Conservation (phyloP, 495 filamentous ascomycete species). For the Rusavskia elegans region DNA sequence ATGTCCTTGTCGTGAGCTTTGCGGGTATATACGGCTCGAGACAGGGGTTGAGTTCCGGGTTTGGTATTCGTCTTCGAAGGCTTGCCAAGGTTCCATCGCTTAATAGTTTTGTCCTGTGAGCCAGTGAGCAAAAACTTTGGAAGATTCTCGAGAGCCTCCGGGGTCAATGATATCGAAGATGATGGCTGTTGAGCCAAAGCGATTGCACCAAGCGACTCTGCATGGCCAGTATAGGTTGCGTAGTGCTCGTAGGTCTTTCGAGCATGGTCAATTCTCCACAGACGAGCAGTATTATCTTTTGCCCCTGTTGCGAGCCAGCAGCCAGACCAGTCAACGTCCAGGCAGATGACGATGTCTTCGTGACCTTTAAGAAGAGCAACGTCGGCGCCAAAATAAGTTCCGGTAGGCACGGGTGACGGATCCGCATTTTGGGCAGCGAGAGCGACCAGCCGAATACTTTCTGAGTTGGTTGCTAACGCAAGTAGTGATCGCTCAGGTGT, state of each 20-base stretch:
- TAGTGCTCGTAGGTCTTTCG: conserved; percentile 61
- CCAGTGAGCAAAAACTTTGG: conserved; percentile 77
- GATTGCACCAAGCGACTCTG: conserved; percentile 89
- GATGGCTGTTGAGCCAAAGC: conserved; percentile 57
- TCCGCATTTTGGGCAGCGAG: conserved; percentile 26
- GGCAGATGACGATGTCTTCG: conserved; percentile 84
- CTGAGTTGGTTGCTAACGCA: conserved; percentile 87
- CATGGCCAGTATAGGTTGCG: conserved; percentile 73
- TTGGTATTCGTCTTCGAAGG: conserved; percentile 16
- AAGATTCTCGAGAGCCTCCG: conserved; percentile 57
- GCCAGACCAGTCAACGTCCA: conserved; percentile 91
- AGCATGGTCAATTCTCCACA: conserved; percentile 77
- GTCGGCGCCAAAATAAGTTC: conserved; percentile 70
- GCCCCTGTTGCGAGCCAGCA: conserved; percentile 91
- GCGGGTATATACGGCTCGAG: conserved; percentile 57
- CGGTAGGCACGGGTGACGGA: conserved; percentile 16
- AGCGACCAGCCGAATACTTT: conserved; percentile 77
- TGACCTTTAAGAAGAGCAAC: conserved; percentile 74
- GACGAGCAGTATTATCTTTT: conserved; percentile 85
- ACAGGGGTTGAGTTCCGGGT: conserved; percentile 22
- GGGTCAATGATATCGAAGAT: conserved; percentile 44
- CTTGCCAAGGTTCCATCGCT: conserved; percentile 63
- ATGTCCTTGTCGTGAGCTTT: conserved; percentile 99
- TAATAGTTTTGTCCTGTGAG: conserved; percentile 87
- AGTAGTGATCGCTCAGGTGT: conserved; percentile 63